These are phyloP conservation scores for Fusarium globosum DNA, from an alignment of 2,329 filamentous ascomycete species.

Conservation along the genomic window DNA sequence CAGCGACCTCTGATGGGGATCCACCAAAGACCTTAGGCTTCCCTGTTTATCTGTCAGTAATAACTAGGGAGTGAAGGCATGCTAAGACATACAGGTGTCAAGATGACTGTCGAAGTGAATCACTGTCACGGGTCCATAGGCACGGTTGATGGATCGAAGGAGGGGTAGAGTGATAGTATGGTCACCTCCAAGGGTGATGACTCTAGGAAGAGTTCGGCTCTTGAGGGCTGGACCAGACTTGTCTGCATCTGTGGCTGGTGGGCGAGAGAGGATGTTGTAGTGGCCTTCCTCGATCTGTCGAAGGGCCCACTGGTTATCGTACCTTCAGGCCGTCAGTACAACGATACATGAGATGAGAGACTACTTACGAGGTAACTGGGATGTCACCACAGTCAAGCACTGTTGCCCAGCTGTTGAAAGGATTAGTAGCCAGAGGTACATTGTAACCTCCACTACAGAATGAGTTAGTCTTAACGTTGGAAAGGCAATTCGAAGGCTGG, in stretches of 20 bases:
- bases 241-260: constrained; percentile 75
- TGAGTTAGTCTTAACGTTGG: not conserved
- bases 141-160: constrained; percentile 68
- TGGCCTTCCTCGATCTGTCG: constrained; percentile 89
- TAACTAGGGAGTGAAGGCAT: accelerated
- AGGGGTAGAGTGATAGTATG: constrained; percentile 72
- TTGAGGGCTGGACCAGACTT: constrained; percentile 75
- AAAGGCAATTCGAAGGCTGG: constrained; percentile 29
- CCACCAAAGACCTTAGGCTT: constrained; percentile 89
- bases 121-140: constrained; percentile 69
- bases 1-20: constrained; percentile 78
- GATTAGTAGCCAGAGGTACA: constrained; percentile 81
- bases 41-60: constrained; percentile 58
- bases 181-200: constrained; percentile 80
- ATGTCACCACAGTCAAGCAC: constrained; percentile 88
- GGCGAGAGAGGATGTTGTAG: constrained; percentile 76
- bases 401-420: constrained; percentile 83
- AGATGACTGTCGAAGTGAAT: constrained; percentile 73
- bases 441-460: constrained; percentile 82
- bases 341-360: not conserved
- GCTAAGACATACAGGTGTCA: constrained; percentile 68
- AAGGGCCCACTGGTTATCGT: constrained; percentile 85
- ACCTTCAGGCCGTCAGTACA: constrained; percentile 58
- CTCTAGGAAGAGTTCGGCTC: constrained; percentile 79
- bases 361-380: constrained; percentile 81